Base-by-base conservation (phyloP, 345 rosid species). In the Garcia nutans region DNA sequence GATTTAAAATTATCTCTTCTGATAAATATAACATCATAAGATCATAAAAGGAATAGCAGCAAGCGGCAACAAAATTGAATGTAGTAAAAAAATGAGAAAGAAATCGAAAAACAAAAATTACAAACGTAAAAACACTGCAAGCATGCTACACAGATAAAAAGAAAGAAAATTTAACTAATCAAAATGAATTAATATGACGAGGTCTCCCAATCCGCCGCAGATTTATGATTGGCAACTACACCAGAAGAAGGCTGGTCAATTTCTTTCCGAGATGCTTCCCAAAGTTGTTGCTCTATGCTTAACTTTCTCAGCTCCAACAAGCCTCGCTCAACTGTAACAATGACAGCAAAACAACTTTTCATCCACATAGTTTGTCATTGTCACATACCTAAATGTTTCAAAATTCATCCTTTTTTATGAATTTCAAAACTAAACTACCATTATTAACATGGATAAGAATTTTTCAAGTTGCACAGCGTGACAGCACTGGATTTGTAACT, bases 181-280 rank as follows among this genome's bases (percentile, higher is more conserved):
- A 56, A 64, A 49, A 15, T 15, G 12, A 19, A 37, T 15, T 19
- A 58, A 77, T 72, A 79, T 31, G 10, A 72, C 0, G 79, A 80
- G 44, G 55, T 42, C 13, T 83, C 88, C 8, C 68, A 80, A 74
- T 83, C 78, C 20, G 77, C 33, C 5, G 60, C 56, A 52, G 66
- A 54, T 64, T 79, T 79, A 74, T 76, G 85, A 82, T 77, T 73
- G 33, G 78, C 78, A 77, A 47, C 44, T 2, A 67, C 76, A 5
- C 75, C 76, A 12, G 79, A 49, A 28, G 81, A 60, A 3, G 83
- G 80, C 69, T 79, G 86, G 33, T 83, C 90, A 70, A 82, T 90
- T 75, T 89, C 91, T 78, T 77, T 82, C 42, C 98, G 85, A 75
- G 98, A 93, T 37, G 92, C 90, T 87, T 89, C 97, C 97, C 98